phyloP scores from a whole-genome alignment of 495 filamentous ascomycete genomes.

The Hypoxylon fragiforme region DNA sequence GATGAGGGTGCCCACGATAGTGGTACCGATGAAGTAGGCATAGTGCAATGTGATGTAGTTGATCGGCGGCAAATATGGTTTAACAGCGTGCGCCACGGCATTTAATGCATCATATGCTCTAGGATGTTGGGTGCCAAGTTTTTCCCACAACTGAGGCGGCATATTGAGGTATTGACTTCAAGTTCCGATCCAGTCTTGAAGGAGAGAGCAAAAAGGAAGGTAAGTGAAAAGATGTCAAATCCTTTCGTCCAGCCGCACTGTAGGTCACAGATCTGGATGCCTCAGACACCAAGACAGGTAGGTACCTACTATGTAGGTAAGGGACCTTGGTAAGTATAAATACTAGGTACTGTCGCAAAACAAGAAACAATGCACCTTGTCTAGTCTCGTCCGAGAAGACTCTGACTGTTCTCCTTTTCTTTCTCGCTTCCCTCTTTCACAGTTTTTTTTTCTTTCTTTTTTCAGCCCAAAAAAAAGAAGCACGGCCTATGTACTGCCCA shows the following conservation, averaged over 20 bases:
- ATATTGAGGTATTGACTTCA: constrained; percentile 17
- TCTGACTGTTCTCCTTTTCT: not conserved
- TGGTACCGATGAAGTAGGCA: constrained; percentile 67
- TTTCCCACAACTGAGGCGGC: constrained; percentile 29
- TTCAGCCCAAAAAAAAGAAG: not conserved
- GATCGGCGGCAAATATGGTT: constrained; percentile 48
- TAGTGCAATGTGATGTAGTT: constrained; percentile 70
- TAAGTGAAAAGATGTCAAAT: constrained; percentile 3
- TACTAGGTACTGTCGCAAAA: too few relatives aligned
- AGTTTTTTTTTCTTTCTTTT: constrained; percentile 1
- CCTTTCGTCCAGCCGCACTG: too few relatives aligned
- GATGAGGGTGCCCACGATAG: constrained; percentile 60
- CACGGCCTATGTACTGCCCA: constrained; percentile 22
- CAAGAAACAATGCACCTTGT: too few relatives aligned
- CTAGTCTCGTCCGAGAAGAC: too few relatives aligned
- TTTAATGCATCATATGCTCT: constrained; percentile 10
- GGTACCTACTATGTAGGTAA: too few relatives aligned
- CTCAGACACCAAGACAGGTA: too few relatives aligned
- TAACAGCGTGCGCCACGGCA: constrained; percentile 7
- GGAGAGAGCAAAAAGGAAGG: not conserved
- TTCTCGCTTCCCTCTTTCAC: constrained; percentile 3
- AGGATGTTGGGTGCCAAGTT: constrained; percentile 18
- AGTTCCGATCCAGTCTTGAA: constrained; percentile 7
- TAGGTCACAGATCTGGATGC: too few relatives aligned
- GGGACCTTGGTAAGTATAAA: too few relatives aligned